A percentile compares a stretch with the other conserved stretches of the same genome.
These are phyloP conservation scores for Aspergillus egyptiacus DNA, from an alignment of 495 filamentous ascomycete species.

Conservation along the genomic window DNA sequence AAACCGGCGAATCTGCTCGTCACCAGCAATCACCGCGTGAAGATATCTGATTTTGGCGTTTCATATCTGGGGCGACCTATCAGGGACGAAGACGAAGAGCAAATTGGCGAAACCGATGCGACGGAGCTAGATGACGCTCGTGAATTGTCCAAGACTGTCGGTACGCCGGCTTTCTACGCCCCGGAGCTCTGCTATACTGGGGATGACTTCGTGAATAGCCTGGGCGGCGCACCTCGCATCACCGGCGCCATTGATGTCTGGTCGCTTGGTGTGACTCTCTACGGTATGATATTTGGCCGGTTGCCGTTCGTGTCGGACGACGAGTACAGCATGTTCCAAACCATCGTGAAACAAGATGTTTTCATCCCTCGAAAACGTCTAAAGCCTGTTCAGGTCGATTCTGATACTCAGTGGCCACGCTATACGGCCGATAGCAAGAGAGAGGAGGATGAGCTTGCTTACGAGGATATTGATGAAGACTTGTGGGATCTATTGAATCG, in stretches of 20 bases:
- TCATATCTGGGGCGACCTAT: slow-evolving; percentile 89
- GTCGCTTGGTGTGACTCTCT: slow-evolving; percentile 93
- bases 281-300: slow-evolving; percentile 88
- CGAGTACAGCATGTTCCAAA: slow-evolving; percentile 83
- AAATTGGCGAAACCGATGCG: slow-evolving; percentile 76
- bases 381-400: slow-evolving; percentile 61
- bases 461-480: slow-evolving; percentile 80
- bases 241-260: slow-evolving; percentile 86
- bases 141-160: slow-evolving; percentile 94
- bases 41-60: slow-evolving; percentile 99
- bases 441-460: slow-evolving; percentile 62
- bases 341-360: slow-evolving; percentile 83
- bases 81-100: slow-evolving; percentile 69
- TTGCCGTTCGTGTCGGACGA: slow-evolving; percentile 88
- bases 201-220: slow-evolving; percentile 41
- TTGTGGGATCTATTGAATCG: slow-evolving; percentile 74
- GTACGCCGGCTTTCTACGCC: slow-evolving; percentile 95
- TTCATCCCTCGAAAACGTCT: slow-evolving; percentile 80
- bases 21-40: slow-evolving; percentile 77
- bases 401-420: slow-evolving; percentile 33
- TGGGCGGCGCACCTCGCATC: slow-evolving; percentile 47
- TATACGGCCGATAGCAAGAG: slow-evolving; percentile 45
- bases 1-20: slow-evolving; percentile 96
- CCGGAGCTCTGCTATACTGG: slow-evolving; percentile 89
- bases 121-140: slow-evolving; percentile 82